Percentiles rank a stretch among this genome's conserved stretches.
Evolutionary conservation across 495 filamentous ascomycete species (phyloP).

Genomic region (Annulohypoxylon moriforme): DNA sequence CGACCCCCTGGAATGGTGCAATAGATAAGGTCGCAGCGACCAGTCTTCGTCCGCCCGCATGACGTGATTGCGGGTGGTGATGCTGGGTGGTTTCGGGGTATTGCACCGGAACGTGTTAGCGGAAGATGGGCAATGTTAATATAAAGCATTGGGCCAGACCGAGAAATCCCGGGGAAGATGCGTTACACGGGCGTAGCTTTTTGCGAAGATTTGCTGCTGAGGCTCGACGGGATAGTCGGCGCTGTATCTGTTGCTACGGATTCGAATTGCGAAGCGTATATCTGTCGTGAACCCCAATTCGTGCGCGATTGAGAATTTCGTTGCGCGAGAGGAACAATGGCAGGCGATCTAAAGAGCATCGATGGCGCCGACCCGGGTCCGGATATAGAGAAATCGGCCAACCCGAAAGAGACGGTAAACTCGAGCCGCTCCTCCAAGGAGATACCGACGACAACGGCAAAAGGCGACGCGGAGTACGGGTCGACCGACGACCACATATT

Average conservation of each 20-base stretch:
- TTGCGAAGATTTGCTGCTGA: background rate
- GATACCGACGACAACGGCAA: background rate
- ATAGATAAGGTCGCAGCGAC: slow-evolving; percentile 40
- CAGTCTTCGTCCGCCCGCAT: slow-evolving; percentile 32
- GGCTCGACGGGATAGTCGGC: background rate
- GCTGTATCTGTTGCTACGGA: background rate
- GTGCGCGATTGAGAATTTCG: background rate
- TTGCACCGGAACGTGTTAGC: slow-evolving; percentile 1
- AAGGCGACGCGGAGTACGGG: slow-evolving; percentile 47
- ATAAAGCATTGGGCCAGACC: slow-evolving; percentile 5
- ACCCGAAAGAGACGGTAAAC: slow-evolving; percentile 7
- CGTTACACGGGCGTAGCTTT: background rate
- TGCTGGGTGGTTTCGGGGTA: background rate
- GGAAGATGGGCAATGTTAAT: background rate
- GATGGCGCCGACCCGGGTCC: slow-evolving; percentile 21
- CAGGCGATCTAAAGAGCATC: slow-evolving; percentile 3
- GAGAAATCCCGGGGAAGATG: background rate
- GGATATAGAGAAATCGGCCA: slow-evolving; percentile 15
- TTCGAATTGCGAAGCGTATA: background rate
- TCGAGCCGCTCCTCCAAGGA: slow-evolving; percentile 11
- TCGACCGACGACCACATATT: slow-evolving; percentile 55
- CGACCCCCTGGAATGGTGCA: slow-evolving; percentile 33
- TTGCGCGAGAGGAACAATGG: slow-evolving; percentile 10
- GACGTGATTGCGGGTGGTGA: slow-evolving; percentile 29
- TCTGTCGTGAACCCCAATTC: background rate